phyloP scores from a whole-genome alignment of 768 basidiomycete genomes.

The Lentinula boryana region DNA sequence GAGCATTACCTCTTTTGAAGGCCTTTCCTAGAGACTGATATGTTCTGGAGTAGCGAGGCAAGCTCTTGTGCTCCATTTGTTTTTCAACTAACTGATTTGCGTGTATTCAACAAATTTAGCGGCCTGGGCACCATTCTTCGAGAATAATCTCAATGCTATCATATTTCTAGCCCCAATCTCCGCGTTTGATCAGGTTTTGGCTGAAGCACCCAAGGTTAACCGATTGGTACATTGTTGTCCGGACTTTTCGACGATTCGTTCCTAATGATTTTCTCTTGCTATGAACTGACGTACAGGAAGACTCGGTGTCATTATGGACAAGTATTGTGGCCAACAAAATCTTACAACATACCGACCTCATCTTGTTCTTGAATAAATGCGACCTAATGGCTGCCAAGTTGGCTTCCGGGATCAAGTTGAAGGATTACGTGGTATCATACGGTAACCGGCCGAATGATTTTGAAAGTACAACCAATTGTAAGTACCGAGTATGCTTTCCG shows the following conservation, averaged over 20 bases:
- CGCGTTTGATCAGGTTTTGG: conserved; percentile 65
- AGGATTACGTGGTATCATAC: conserved; percentile 69
- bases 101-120: conserved; percentile 23
- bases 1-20: not conserved
- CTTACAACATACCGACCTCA: conserved; percentile 63
- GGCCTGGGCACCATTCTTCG: conserved; percentile 56
- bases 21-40: not conserved
- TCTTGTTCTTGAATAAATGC: conserved; percentile 80
- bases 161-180: conserved; percentile 70
- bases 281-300: conserved; percentile 41
- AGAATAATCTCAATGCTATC: conserved; percentile 61
- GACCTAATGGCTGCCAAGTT: conserved; percentile 70
- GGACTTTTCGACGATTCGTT: not conserved
- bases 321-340: conserved; percentile 67
- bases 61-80: not conserved
- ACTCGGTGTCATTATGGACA: conserved; percentile 73
- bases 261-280: not conserved
- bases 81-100: not conserved
- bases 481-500: conserved; percentile 16
- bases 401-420: conserved; percentile 52
- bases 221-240: conserved; percentile 38
- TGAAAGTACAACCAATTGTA: conserved; percentile 64
- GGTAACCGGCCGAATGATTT: conserved; percentile 63
- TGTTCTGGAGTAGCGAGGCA: not conserved
- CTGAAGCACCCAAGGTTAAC: conserved; percentile 59